Base-by-base conservation (phyloP, 2,329 filamentous ascomycete species). In the Sordariomycetes sp. region DNA sequence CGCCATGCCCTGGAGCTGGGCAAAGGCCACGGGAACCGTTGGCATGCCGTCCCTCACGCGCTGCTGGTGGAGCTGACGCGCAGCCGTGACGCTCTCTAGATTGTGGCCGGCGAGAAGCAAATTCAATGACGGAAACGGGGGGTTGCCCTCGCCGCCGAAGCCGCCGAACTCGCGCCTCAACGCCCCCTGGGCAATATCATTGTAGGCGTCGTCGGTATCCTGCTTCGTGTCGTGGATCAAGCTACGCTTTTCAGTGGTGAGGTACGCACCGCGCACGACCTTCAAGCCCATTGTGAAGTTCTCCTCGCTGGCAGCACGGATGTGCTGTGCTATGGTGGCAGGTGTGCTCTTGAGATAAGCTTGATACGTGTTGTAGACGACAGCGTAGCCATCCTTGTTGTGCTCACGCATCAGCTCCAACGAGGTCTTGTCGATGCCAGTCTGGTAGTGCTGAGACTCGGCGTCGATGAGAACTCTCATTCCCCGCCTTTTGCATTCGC, bases 1-100 rank as follows among this genome's bases (percentile, higher is more conserved):
- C 4, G 70, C 67, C 71, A 75, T 75, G 18, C 71, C 71, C 33
- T 70, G 64, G 0, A 75, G 55, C 49, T 75, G 71, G 4, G 66
- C 70, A 40, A 68, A 75, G 25, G 45, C 57, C 5, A 72, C 54
- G 1, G 48, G 42, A 2, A 56, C 51, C 4, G 56, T 58, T 3
- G 51, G 51, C 5, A 56, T 44, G 8, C 45, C 41, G 11, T 40
- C 39, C 14, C 57, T 53, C 0, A 63, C 55, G 3, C 66, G 58
- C 5, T 58, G 9, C 42, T 61, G 47, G 41, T 69, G 66, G 4
- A 66, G 60, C 26, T 58, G 54, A 21, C 59, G 44, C 8, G 72
- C 63, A 1, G 63, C 61, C 20, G 55, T 49, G 4, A 61, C 54
- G 20, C 54, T 58, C 4, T 50, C 46, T 21, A 46, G 49, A 51